A percentile compares a stretch with the other conserved stretches of the same genome.
Conservation (phyloP, 495 filamentous ascomycete genomes). For the Penicillium herquei region DNA sequence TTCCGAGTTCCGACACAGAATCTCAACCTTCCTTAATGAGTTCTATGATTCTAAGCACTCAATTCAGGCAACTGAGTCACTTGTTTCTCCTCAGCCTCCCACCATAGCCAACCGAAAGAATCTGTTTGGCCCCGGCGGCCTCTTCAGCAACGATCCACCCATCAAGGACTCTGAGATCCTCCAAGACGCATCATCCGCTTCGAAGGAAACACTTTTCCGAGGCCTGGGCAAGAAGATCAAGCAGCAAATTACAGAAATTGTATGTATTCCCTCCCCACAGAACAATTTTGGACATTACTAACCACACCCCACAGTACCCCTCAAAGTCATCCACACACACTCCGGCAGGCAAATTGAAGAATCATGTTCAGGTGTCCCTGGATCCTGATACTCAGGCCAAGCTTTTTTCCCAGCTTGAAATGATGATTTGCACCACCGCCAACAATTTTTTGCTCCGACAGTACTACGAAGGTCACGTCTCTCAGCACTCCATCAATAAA, state of each 20-base stretch:
- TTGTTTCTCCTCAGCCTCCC: neutral
- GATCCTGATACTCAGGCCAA: conserved; percentile 44
- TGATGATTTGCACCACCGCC: conserved; percentile 51
- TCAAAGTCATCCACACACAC: neutral
- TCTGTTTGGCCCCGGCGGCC: conserved; percentile 53
- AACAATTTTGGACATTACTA: neutral
- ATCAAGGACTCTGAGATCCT: too few species aligned
- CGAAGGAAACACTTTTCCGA: conserved; percentile 38
- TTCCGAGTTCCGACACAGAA: too few species aligned
- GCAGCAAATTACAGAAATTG: conserved; percentile 45
- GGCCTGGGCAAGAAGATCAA: conserved; percentile 45
- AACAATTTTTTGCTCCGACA: conserved; percentile 51
- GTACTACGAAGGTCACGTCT: conserved; percentile 45
- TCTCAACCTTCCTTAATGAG: too few species aligned
- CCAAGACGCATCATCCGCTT: neutral
- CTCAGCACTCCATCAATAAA: conserved; percentile 46
- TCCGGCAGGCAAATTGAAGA: conserved; percentile 2
- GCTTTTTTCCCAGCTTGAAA: conserved; percentile 54
- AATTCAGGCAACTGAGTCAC: too few species aligned
- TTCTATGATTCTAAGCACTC: too few species aligned
- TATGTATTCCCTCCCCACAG: conserved; percentile 21
- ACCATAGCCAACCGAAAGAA: conserved; percentile 34
- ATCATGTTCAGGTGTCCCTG: conserved; percentile 45
- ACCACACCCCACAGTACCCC: neutral
- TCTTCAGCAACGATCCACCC: conserved; percentile 29